Evolutionary conservation across 345 rosid species (phyloP).

Genomic region (Toxicodendron radicans): DNA sequence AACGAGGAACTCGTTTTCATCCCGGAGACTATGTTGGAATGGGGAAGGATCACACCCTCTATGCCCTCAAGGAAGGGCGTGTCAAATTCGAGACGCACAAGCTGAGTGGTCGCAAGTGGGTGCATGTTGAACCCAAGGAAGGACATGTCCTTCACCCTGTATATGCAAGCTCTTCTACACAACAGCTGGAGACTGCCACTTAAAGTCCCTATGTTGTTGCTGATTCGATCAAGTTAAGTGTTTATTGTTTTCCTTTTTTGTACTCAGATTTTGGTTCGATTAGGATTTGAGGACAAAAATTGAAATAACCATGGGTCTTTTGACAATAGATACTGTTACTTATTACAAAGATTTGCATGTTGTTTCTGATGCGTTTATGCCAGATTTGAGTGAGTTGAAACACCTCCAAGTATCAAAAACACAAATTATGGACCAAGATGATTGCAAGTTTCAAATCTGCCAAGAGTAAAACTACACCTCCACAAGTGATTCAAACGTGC

Average conservation of each 20-base stretch:
- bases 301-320: not conserved
- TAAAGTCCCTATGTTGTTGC: not conserved
- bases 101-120: slow-evolving; percentile 72
- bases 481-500: too few relatives aligned
- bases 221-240: not conserved
- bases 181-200: slow-evolving; percentile 30
- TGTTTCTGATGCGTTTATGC: too few relatives aligned
- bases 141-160: slow-evolving; percentile 85
- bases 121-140: slow-evolving; percentile 68
- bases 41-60: slow-evolving; percentile 74
- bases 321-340: not conserved
- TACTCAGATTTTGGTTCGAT: not conserved
- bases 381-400: too few relatives aligned
- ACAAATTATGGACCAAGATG: too few relatives aligned
- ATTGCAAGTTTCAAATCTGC: too few relatives aligned
- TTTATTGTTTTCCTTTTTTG: not conserved
- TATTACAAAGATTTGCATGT: too few relatives aligned
- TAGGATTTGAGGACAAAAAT: not conserved
- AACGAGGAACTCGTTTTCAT: slow-evolving; percentile 78
- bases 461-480: too few relatives aligned
- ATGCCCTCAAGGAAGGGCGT: slow-evolving; percentile 66
- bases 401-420: too few relatives aligned
- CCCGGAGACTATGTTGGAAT: slow-evolving; percentile 86
- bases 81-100: slow-evolving; percentile 74
- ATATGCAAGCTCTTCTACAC: slow-evolving; percentile 35